phyloP scores from a whole-genome alignment of 768 basidiomycete species.

The Boletus rubescentipes region DNA sequence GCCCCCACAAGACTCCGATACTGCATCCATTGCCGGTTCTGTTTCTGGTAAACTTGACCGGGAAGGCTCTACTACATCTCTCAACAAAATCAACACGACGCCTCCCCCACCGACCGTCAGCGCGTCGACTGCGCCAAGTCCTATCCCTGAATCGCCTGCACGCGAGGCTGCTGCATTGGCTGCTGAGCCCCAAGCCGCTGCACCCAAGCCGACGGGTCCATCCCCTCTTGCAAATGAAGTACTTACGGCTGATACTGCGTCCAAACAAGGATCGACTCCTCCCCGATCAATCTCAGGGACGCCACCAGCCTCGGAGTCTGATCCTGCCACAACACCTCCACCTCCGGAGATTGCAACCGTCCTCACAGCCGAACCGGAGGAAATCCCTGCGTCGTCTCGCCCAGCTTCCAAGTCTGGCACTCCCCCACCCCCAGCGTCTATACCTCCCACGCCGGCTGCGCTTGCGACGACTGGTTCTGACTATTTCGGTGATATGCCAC shows the following conservation, averaged over 20 bases:
- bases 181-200: constrained; percentile 26
- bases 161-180: constrained; percentile 50
- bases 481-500: constrained; percentile 30
- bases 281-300: constrained; percentile 23
- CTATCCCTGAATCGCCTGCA: constrained; percentile 69
- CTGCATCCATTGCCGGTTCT: constrained; percentile 25
- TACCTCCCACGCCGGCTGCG: constrained; percentile 24
- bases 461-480: neutral
- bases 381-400: constrained; percentile 17
- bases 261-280: constrained; percentile 17
- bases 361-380: constrained; percentile 53
- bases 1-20: constrained; percentile 29
- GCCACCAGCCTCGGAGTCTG: constrained; percentile 16
- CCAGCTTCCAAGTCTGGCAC: constrained; percentile 18
- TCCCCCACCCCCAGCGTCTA: constrained; percentile 18
- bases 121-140: constrained; percentile 46
- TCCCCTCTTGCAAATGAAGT: constrained; percentile 43
- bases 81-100: constrained; percentile 36
- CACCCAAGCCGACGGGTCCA: constrained; percentile 29
- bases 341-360: constrained; percentile 40
- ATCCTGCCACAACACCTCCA: constrained; percentile 12
- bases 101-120: constrained; percentile 24
- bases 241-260: constrained; percentile 13
- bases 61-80: constrained; percentile 28
- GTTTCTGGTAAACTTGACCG: constrained; percentile 30